phyloP scores from a whole-genome alignment of 345 rosid species.

The Clausena lansium region DNA sequence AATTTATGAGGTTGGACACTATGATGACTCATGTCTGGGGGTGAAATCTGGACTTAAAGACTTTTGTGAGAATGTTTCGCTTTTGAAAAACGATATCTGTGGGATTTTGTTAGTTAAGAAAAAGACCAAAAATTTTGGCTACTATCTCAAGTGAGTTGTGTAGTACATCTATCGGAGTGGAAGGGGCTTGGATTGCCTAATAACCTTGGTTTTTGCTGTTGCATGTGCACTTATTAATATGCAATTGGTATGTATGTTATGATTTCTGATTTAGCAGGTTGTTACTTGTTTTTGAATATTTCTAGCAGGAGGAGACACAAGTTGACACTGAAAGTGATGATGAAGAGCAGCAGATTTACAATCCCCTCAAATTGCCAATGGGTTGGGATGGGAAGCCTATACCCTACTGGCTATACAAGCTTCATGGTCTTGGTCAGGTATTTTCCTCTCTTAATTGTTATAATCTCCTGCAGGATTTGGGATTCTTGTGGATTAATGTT shows the following conservation, averaged over 20 bases:
- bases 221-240: background rate
- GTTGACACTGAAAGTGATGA: constrained; percentile 96
- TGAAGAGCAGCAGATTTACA: constrained; percentile 91
- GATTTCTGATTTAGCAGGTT: constrained; percentile 9
- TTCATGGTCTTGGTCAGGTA: constrained; percentile 99
- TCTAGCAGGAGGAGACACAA: constrained; percentile 77
- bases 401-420: constrained; percentile 99
- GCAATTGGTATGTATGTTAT: background rate
- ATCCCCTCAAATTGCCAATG: constrained; percentile 94
- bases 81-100: background rate
- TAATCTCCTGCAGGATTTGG: background rate
- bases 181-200: background rate
- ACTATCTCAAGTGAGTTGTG: background rate
- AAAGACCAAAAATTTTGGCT: background rate
- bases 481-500: background rate
- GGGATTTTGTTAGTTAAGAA: background rate
- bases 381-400: constrained; percentile 99
- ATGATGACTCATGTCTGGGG: background rate
- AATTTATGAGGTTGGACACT: background rate
- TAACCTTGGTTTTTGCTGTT: background rate
- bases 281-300: constrained; percentile 11
- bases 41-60: background rate
- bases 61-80: background rate
- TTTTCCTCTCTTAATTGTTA: background rate
- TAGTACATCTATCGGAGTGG: background rate